Evolutionary conservation across 2,329 filamentous ascomycete species (phyloP), one percentile per base, ranked within the genome.

Genomic region (Ophiostoma novo-ulmi): DNA sequence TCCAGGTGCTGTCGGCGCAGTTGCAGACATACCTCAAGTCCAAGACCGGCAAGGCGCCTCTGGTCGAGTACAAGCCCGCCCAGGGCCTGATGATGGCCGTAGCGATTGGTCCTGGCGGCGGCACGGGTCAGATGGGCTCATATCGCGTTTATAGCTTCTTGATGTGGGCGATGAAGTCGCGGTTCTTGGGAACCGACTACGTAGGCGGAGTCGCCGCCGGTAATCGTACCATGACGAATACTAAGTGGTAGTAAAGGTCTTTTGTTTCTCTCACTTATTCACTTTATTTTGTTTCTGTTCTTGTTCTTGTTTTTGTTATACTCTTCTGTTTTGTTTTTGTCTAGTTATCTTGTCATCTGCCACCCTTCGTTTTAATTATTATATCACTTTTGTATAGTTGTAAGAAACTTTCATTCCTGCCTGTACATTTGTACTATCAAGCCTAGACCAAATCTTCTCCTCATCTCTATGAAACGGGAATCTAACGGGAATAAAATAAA

Each of bases 11-110:
- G 5, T 74, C 71, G 44, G 72, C 72, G 64, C 72, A 74, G n/a
- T 66, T 78, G 44, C 74, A 75, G 71, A 74, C 72, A 1, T 70
- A 73, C 20, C 70, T 77, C 61, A 48, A n/a, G 14, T 17, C 44
- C 4, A 17, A 20, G 4, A n/a, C 44, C 6, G 13, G 14, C 44
- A 20, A 44, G 14, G 39, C 10, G 39, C 6, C 39, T 44, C 44
- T 48, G 14, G 14, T 3, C 44, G 44, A 48, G 44, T 48, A 17
- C 13, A 14, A 5, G 11, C 5, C 44, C 14, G 14, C 4, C 2
- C 44, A 58, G n/a, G 52, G n/a, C n/a, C 1, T 58, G n/a, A 7
- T 58, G n/a, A 26, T 58, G 52, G 52, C n/a, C 10, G 52, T 58
- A 22, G 13, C 52, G 52, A 26, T 58, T 58, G 52, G 52, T n/a